Percentiles rank a stretch among this genome's conserved stretches.
Evolutionary conservation across 176 grass and related monocot genomes (phyloP).

Genomic region (Pontederia crassipes): DNA sequence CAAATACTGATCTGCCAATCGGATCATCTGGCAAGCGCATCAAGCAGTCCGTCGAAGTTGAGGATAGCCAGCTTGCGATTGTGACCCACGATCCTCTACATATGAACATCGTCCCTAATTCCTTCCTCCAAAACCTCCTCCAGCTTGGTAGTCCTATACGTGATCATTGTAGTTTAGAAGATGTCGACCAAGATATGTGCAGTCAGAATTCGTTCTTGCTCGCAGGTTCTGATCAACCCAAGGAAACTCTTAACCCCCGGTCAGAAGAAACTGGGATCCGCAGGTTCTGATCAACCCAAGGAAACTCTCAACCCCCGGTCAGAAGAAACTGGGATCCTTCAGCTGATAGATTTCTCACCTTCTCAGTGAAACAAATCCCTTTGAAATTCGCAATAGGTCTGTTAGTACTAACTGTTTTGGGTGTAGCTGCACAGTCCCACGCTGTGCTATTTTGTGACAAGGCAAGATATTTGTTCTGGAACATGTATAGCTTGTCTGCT

Average conservation of each 20-base stretch:
- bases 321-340: not conserved
- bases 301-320: not conserved
- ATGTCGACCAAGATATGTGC: not conserved
- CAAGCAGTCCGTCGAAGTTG: constrained; percentile 1
- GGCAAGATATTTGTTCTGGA: no score
- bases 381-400: no score
- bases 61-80: not conserved
- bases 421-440: no score
- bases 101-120: not conserved
- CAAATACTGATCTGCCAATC: constrained; percentile 50
- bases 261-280: no score
- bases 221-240: not conserved
- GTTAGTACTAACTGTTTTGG: no score
- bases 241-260: not conserved
- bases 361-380: not conserved
- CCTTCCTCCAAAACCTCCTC: not conserved
- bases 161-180: not conserved
- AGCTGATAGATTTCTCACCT: constrained; percentile 3
- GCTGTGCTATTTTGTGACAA: no score
- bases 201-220: not conserved
- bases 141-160: not conserved
- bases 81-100: not conserved
- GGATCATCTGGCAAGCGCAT: constrained; percentile 23
- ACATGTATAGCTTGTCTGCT: no score
- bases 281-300: not conserved